Percentiles rank a stretch among this genome's conserved stretches.
phyloP scores from a whole-genome alignment of 1,284 basidiomycete genomes.

The Naganishia liquefaciens region DNA sequence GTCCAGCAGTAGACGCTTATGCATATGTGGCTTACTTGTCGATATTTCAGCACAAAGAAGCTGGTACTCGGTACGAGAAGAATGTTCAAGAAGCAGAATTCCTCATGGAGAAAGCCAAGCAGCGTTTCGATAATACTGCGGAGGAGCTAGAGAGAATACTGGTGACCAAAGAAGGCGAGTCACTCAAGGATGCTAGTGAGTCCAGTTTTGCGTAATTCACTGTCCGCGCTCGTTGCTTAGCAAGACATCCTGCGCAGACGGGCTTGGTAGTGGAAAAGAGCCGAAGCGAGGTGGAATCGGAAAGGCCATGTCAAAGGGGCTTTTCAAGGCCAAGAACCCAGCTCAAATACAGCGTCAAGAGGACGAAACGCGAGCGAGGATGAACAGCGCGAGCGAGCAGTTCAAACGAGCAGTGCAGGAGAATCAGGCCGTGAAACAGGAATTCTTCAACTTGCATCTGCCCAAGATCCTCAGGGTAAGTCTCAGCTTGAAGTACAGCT shows the following conservation, averaged over 20 bases:
- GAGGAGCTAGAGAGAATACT: conserved; percentile 95
- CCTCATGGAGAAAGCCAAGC: conserved; percentile 84
- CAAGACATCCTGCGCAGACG: background rate
- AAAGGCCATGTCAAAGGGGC: conserved; percentile 83
- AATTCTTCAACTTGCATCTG: conserved; percentile 96
- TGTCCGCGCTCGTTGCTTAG: conserved; percentile 23
- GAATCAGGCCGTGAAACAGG: conserved; percentile 85
- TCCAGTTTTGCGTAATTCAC: conserved; percentile 56
- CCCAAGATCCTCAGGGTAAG: conserved; percentile 87
- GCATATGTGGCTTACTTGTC: background rate
- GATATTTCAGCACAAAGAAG: conserved; percentile 73
- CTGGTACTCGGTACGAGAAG: conserved; percentile 82
- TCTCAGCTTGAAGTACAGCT: conserved; percentile 33
- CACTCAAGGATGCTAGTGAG: conserved; percentile 70
- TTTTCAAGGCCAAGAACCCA: conserved; percentile 92
- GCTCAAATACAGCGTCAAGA: conserved; percentile 91
- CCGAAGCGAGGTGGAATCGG: conserved; percentile 46
- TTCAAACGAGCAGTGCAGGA: conserved; percentile 90
- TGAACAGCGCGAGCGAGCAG: conserved; percentile 81
- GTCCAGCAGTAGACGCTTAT: background rate
- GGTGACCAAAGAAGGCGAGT: conserved; percentile 91
- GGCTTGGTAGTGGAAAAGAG: conserved; percentile 35
- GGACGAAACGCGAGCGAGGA: conserved; percentile 83
- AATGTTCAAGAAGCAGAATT: conserved; percentile 85
- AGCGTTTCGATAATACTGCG: conserved; percentile 80